Evolutionary conservation across 495 filamentous ascomycete genomes (phyloP).

Genomic region (Cairneyella variabilis): DNA sequence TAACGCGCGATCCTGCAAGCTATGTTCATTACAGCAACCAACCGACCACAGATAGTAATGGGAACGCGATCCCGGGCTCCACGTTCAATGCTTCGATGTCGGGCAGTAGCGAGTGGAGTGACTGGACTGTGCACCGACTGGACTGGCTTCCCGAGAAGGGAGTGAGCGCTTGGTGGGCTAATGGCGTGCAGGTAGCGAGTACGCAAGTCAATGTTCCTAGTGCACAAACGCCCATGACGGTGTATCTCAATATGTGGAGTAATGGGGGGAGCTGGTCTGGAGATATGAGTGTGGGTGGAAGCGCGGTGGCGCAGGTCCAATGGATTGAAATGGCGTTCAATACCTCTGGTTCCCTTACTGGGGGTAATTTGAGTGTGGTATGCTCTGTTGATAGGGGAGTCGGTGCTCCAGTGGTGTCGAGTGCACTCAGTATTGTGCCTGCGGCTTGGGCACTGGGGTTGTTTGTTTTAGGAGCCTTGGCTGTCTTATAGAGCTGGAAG

Average conservation of each 20-base stretch:
- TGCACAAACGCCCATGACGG: not conserved
- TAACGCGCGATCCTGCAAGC: slow-evolving; percentile 41
- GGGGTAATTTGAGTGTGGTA: too few relatives aligned
- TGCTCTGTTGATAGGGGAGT: too few relatives aligned
- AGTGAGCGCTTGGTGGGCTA: slow-evolving; percentile 46
- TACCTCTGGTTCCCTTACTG: slow-evolving; percentile 33
- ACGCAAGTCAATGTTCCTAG: not conserved
- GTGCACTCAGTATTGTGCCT: too few relatives aligned
- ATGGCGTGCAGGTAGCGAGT: slow-evolving; percentile 28
- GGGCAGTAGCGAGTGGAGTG: slow-evolving; percentile 6
- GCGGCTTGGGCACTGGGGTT: too few relatives aligned
- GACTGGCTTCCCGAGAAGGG: slow-evolving; percentile 47
- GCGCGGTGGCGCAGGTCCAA: slow-evolving; percentile 62
- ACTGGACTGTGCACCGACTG: slow-evolving; percentile 50
- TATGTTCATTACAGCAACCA: slow-evolving; percentile 53
- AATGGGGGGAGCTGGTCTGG: slow-evolving; percentile 70
- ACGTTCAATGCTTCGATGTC: slow-evolving; percentile 15
- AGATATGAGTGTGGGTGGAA: slow-evolving; percentile 55
- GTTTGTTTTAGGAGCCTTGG: too few relatives aligned
- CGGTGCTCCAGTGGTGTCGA: too few relatives aligned
- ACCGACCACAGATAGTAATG: slow-evolving; percentile 33
- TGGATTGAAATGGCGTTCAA: slow-evolving; percentile 73
- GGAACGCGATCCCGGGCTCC: slow-evolving; percentile 26
- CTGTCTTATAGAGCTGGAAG: too few relatives aligned
- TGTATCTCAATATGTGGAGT: slow-evolving; percentile 72